Base-by-base conservation (phyloP, 208 protist species). In the Trypanosoma avium region DNA sequence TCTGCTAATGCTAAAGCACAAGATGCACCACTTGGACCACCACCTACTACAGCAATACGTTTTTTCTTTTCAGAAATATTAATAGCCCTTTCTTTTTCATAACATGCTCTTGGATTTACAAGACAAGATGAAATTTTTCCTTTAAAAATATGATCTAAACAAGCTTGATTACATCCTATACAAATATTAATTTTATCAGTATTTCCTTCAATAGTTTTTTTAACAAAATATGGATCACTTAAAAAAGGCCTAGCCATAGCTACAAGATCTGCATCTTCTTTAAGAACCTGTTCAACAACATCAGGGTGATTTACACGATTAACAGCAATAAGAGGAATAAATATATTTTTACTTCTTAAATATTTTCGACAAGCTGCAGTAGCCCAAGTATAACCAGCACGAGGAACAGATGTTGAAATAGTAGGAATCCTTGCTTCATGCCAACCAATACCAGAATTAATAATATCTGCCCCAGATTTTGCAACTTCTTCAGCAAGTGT, bases 371-470 rank as follows among this genome's bases (percentile, higher is more conserved):
- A 58, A 30, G 82, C 76, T 4, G 60, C 19, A 5, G 83, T 90
- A 24, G 79, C 70, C 79, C 81, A 94, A 24, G 72, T 74, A 79
- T 83, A 93, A 55, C 68, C 84, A 65, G 65, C 82, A n/a, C 86
- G 61, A 32, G 88, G 88, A 15, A 94, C 88, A 36, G 55, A 80
- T 12, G 90, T 92, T 35, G 87, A 88, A 76, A 96, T 94, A 30
- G 88, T 96, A 13, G 88, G 90, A 40, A 96, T 73, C 56, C 90
- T 81, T 36, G 88, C 87, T 70, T 96, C 90, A 74, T 96, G 90
- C 87, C 90, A 96, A 42, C 90, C 90, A 57, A 94, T 92, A 61
- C 86, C 91, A 13, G 80, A 93, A 80, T 96, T 96, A 64, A 96
- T 84, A 71, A 96, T 89, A 59, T 84, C 72, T 7, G 78, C 87